Evolutionary conservation across 805 yeast species (phyloP).

Genomic region (Lipomyces starkeyi): DNA sequence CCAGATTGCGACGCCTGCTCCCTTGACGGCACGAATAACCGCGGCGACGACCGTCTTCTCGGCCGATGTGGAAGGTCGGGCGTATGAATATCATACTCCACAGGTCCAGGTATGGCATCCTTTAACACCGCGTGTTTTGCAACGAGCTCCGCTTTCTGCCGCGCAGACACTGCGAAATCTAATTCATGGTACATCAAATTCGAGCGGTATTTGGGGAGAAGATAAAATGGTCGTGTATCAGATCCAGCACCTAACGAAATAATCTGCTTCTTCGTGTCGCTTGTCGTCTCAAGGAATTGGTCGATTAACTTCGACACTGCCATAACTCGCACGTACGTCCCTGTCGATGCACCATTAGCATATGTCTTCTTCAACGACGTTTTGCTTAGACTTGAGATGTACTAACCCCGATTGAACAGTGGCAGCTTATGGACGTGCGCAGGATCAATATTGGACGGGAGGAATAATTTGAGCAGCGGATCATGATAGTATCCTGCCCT

Average conservation of each 20-base stretch:
- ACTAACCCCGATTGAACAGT: slow-evolving; percentile 67
- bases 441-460: slow-evolving; percentile 30
- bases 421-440: slow-evolving; percentile 54
- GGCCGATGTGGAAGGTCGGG: not conserved
- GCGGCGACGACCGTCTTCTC: not conserved
- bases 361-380: slow-evolving; percentile 46
- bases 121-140: slow-evolving; percentile 17
- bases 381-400: slow-evolving; percentile 41
- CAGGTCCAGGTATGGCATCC: slow-evolving; percentile 11
- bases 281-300: slow-evolving; percentile 8
- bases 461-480: slow-evolving; percentile 42
- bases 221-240: slow-evolving; percentile 68
- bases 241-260: slow-evolving; percentile 83
- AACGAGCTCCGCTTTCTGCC: slow-evolving; percentile 59
- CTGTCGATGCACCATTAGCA: slow-evolving; percentile 12
- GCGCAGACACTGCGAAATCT: slow-evolving; percentile 64
- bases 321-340: slow-evolving; percentile 22
- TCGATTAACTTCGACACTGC: slow-evolving; percentile 24
- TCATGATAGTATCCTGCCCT: slow-evolving; percentile 55
- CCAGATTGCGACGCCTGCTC: not conserved
- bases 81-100: not conserved
- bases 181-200: slow-evolving; percentile 59
- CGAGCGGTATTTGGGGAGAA: slow-evolving; percentile 48
- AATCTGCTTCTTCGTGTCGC: slow-evolving; percentile 50
- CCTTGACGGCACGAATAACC: not conserved